Percentiles rank a stretch among this genome's conserved stretches.
Evolutionary conservation across 352 stramenopile genomes (phyloP).

Genomic region (Achlya hypogyna): DNA sequence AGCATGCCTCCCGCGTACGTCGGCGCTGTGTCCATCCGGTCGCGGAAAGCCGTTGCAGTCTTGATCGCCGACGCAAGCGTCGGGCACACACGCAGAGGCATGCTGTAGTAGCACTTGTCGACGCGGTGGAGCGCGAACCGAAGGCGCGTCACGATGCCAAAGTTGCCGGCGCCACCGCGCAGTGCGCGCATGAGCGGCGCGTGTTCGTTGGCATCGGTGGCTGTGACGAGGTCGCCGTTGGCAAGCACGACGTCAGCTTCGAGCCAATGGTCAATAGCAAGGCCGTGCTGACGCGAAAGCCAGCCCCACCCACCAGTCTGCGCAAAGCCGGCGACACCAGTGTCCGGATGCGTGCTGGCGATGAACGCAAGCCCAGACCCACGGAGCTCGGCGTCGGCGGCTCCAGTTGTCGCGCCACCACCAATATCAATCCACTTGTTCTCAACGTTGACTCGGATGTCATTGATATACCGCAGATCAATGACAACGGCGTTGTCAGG

Average conservation of each 20-base stretch:
- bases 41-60: background rate
- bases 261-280: background rate
- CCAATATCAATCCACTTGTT: constrained; percentile 6
- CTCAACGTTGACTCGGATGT: background rate
- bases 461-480: background rate
- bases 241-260: background rate
- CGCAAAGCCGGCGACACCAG: background rate
- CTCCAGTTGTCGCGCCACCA: background rate
- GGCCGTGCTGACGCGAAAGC: background rate
- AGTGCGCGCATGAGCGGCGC: background rate
- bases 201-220: background rate
- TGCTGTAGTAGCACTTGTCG: background rate
- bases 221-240: background rate
- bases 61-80: background rate
- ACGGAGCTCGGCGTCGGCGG: background rate
- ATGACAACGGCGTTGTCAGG: background rate
- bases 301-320: background rate
- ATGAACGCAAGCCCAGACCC: background rate
- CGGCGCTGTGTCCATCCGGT: background rate
- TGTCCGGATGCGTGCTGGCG: background rate
- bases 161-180: background rate
- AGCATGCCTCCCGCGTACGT: background rate
- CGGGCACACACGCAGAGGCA: background rate
- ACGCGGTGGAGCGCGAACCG: background rate
- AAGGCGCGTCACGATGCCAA: constrained; percentile 2